Base-by-base conservation (phyloP, 176 grass and related monocot species). In the Raddia distichophylla region DNA sequence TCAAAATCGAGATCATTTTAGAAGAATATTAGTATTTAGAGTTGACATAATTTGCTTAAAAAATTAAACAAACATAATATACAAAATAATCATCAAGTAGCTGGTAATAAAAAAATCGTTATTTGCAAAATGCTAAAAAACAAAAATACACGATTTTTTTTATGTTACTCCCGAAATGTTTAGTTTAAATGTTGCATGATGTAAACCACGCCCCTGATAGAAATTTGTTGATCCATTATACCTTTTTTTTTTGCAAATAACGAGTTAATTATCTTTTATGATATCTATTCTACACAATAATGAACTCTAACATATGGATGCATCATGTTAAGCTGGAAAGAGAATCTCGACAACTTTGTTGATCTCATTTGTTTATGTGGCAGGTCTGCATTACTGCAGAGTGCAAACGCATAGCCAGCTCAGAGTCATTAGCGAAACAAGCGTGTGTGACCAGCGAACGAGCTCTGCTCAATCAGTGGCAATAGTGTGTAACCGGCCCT, bases 271-370 rank as follows among this genome's bases (percentile, higher is more conserved):
- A 15, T 48, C 1, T 60, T 75, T 42, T 12, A 18, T 8, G 6
- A 34, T 34, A 14, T 2, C 60, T 34, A 33, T 13, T 5, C 0
- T 40, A 64, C 11, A 64, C 13, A 75, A 58, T 22, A 45, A 22
- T 27, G 45, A 5, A 16, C 15, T 46, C 8, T 27, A 75, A 60
- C 11, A 15, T 67, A 66, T 54, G 1, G 34, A 44, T 40, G 46
- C 6, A 11, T 22, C 11, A 49, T 55, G 63, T 80, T 19, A 50
- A 40, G 55, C 56, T 61, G 79, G 56, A 43, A 61, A 82, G 50
- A 56, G 50, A 43, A 50, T 19, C 8, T 34, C 10, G 22, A 59
- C 67, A 60, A 60, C 19, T 71, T 82, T 82, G 56, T 62, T 22
- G 4, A 42, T 53, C 62, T 5, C 9, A 55, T 43, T 67, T 72